Evolutionary conservation across 768 basidiomycete genomes (phyloP).

Genomic region (Ramaria sp.): DNA sequence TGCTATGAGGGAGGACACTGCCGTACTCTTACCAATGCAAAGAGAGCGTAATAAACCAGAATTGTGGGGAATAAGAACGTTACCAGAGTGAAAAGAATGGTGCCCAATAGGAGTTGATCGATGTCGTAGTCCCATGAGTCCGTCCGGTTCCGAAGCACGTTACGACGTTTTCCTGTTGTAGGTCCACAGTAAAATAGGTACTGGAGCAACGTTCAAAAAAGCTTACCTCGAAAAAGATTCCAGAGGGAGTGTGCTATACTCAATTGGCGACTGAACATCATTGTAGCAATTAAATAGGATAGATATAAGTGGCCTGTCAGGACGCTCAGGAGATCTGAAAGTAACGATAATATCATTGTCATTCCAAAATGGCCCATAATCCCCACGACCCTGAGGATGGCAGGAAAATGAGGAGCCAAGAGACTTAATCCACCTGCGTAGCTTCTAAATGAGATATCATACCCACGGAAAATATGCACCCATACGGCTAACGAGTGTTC

Average conservation of each 20-base stretch:
- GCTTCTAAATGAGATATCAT: conserved; percentile 21
- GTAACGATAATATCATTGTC: conserved; percentile 57
- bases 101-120: conserved; percentile 92
- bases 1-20: not conserved
- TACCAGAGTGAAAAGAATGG: conserved; percentile 74
- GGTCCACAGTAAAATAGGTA: not conserved
- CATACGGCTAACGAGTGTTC: not conserved
- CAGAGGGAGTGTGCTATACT: conserved; percentile 57
- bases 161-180: conserved; percentile 73
- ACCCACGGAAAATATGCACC: conserved; percentile 17
- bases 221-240: conserved; percentile 80
- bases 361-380: conserved; percentile 21
- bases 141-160: conserved; percentile 75
- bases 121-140: conserved; percentile 88
- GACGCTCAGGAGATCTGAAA: conserved; percentile 54
- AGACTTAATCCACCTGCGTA: conserved; percentile 19
- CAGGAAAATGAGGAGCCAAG: conserved; percentile 25
- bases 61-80: conserved; percentile 81
- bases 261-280: conserved; percentile 51
- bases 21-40: conserved; percentile 44
- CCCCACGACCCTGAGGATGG: conserved; percentile 21
- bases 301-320: conserved; percentile 63
- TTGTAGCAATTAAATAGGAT: conserved; percentile 53
- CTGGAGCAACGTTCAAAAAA: not conserved
- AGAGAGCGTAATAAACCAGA: conserved; percentile 74